Conservation (phyloP, 495 filamentous ascomycete genomes). For the Sordaria brevicollis region DNA sequence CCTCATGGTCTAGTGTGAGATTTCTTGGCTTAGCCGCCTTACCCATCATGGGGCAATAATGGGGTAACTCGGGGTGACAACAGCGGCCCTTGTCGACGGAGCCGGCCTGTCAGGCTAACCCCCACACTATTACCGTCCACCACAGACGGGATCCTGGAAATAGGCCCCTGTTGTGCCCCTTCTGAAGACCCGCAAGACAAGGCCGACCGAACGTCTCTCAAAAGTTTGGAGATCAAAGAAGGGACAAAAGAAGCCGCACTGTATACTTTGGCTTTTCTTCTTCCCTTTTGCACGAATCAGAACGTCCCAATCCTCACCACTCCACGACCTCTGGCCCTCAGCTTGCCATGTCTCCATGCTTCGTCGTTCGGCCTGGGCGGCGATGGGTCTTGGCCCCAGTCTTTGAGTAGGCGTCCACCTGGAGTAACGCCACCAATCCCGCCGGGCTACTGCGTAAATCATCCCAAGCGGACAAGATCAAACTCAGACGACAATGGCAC, state of each 20-base stretch:
- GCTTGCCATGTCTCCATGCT: slow-evolving; percentile 9
- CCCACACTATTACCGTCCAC: slow-evolving; percentile 23
- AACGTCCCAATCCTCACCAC: background rate
- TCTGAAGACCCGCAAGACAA: slow-evolving; percentile 1
- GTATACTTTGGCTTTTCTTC: slow-evolving; percentile 6
- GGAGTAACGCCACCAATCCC: slow-evolving; percentile 14
- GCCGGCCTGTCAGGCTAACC: slow-evolving; percentile 18
- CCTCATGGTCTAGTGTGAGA: slow-evolving; percentile 5
- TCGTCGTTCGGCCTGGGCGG: slow-evolving; percentile 13
- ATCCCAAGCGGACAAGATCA: background rate
- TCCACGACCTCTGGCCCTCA: slow-evolving; percentile 4
- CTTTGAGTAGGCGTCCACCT: slow-evolving; percentile 5
- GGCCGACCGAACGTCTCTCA: background rate
- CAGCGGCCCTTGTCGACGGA: slow-evolving; percentile 5
- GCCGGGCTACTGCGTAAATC: slow-evolving; percentile 4
- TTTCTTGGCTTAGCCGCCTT: slow-evolving; percentile 5
- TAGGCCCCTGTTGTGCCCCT: slow-evolving; percentile 13
- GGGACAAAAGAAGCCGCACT: slow-evolving; percentile 15
- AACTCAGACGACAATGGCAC: slow-evolving; percentile 9
- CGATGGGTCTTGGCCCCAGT: slow-evolving; percentile 4
- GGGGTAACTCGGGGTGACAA: background rate
- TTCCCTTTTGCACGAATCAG: slow-evolving; percentile 11
- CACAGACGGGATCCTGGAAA: slow-evolving; percentile 12
- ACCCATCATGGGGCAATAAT: background rate
- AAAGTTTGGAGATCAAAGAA: background rate